Conservation (phyloP, 1,284 basidiomycete genomes). For the Ustilago loliicola region DNA sequence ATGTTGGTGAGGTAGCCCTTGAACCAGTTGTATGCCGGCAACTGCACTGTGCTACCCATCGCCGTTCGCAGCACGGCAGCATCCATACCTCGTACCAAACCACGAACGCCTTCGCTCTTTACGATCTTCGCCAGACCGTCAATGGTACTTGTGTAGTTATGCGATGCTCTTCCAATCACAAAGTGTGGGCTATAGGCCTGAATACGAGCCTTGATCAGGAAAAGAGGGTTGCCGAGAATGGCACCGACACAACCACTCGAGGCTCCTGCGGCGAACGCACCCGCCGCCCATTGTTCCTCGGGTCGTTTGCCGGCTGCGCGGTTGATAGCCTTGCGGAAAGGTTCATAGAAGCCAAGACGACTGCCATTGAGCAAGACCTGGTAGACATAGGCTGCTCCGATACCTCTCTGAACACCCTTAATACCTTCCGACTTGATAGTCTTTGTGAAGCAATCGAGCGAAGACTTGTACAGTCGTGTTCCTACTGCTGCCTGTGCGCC, state of each 20-base stretch:
- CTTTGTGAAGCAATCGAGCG: slow-evolving; percentile 87
- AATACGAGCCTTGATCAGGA: slow-evolving; percentile 96
- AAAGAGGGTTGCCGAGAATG: slow-evolving; percentile 90
- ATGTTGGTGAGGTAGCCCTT: slow-evolving; percentile 62
- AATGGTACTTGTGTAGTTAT: slow-evolving; percentile 86
- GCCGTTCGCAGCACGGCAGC: slow-evolving; percentile 92
- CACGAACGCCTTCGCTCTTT: slow-evolving; percentile 80
- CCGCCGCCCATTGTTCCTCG: slow-evolving; percentile 76
- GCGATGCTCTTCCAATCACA: slow-evolving; percentile 93
- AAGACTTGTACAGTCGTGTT: slow-evolving; percentile 81
- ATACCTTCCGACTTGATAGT: slow-evolving; percentile 93
- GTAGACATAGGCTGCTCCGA: slow-evolving; percentile 78
- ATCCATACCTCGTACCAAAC: slow-evolving; percentile 89
- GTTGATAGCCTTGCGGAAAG: slow-evolving; percentile 83
- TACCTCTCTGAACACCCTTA: slow-evolving; percentile 88
- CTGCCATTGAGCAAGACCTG: slow-evolving; percentile 94
- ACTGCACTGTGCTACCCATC: slow-evolving; percentile 94
- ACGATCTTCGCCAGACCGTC: slow-evolving; percentile 86
- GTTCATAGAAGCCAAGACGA: slow-evolving; percentile 95
- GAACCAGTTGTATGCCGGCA: slow-evolving; percentile 93
- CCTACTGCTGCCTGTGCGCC: slow-evolving; percentile 37
- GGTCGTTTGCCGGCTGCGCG: slow-evolving; percentile 77
- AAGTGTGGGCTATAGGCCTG: slow-evolving; percentile 82
- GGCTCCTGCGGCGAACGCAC: slow-evolving; percentile 81
- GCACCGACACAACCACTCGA: slow-evolving; percentile 90